Conservation (phyloP, 2,329 filamentous ascomycete genomes). For the Stachybotrys chartarum region DNA sequence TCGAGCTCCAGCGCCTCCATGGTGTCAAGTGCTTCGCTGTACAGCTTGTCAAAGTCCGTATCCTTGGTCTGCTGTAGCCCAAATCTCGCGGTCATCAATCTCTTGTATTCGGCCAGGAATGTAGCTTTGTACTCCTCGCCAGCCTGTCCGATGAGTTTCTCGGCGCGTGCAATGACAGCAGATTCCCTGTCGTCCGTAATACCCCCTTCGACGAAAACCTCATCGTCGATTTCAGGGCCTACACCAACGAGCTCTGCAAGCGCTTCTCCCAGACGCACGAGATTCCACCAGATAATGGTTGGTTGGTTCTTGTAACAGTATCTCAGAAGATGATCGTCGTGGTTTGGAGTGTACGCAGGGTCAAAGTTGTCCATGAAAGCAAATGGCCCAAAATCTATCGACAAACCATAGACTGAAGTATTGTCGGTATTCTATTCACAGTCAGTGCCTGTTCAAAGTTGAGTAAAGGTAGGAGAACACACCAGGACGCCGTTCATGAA, state of each 20-base stretch:
- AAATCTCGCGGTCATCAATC: conserved; percentile 71
- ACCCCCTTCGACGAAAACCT: conserved; percentile 64
- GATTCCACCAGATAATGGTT: conserved; percentile 97
- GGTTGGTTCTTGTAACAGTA: conserved; percentile 95
- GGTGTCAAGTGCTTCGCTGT: conserved; percentile 74
- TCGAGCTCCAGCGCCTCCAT: conserved; percentile 80
- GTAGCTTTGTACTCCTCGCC: conserved; percentile 85
- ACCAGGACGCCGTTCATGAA: conserved; percentile 94
- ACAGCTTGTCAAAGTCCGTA: conserved; percentile 71
- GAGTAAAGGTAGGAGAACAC: conserved; percentile 4
- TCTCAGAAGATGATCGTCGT: conserved; percentile 81
- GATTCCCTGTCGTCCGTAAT: conserved; percentile 56
- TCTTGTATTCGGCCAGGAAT: conserved; percentile 85
- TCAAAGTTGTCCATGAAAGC: conserved; percentile 98
- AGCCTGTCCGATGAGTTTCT: conserved; percentile 70
- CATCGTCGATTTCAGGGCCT: conserved; percentile 63
- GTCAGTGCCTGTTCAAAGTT: conserved; percentile 11
- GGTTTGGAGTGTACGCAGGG: conserved; percentile 89
- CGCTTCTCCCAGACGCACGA: conserved; percentile 83
- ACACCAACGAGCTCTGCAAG: conserved; percentile 83
- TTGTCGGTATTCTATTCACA: conserved; percentile 75
- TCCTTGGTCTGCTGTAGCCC: conserved; percentile 66
- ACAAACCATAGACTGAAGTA: conserved; percentile 82
- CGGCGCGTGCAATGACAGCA: conserved; percentile 69
- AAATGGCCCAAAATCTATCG: conserved; percentile 92